Base-by-base conservation (phyloP, 805 yeast species). In the Wickerhamomyces queroliae region DNA sequence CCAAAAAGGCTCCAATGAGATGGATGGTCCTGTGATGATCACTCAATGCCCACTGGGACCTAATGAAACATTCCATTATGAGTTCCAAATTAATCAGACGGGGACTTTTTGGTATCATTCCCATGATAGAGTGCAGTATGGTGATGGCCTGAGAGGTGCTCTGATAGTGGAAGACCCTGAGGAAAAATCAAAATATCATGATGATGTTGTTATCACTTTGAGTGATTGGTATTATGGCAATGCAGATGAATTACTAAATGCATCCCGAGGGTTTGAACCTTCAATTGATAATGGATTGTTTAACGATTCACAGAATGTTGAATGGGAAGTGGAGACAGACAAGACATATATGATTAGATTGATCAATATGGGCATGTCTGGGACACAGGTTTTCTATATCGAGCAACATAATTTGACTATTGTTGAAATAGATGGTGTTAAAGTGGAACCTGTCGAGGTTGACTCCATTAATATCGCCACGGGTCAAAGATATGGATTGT, bases 401-500 rank as follows among this genome's bases (percentile, higher is more conserved):
- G 78, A 74, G 50, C 72, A 66, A 46, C 83, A 76, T 53, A 61
- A 59, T 17, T 59, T 79, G 48, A 67, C 73, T 2, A 66, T 78
- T 5, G 71, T 79, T 26, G 86, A 78, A 52, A 66, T 74, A 26
- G 85, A 79, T 51, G 84, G 85, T 22, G 67, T 76, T 11, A 58
- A 67, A 36, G 74, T 78, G 3, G 69, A 73, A 40, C 78, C 78
- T 15, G 60, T 58, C 42, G 64, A 61, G 27, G 69, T 74, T 2
- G 70, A 67, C 15, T 64, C 76, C 27, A 41, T 78, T n/a, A 66
- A 69, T 42, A 41, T 78, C 23, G 76, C 89, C 0, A 88, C 82
- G 6, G 95, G 91, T 3, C 95, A 88, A 62, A 67, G 96, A 49
- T 77, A 78, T 53, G 73, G 86, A 10, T 78, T 83, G 1, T 57